A percentile compares a stretch with the other conserved stretches of the same genome.
phyloP scores from a whole-genome alignment of 2,329 filamentous ascomycete genomes.

The Cladophialophora chaetospira region DNA sequence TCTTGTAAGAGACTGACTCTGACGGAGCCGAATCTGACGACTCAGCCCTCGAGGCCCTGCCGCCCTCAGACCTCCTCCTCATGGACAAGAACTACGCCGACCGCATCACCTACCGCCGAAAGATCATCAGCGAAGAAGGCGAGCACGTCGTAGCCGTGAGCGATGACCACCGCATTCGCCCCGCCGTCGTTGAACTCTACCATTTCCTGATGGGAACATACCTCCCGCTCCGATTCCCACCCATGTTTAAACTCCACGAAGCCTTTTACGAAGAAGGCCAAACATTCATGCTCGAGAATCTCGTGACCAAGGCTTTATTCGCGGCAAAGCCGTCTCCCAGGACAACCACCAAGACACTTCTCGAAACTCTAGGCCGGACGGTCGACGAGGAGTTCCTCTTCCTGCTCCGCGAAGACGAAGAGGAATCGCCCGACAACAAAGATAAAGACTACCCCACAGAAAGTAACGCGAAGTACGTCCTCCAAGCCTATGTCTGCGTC shows the following conservation, averaged over 20 bases:
- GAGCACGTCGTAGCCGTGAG: conserved; percentile 45
- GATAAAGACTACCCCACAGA: conserved; percentile 6
- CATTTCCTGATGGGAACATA: conserved; percentile 56
- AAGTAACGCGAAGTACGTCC: conserved; percentile 49
- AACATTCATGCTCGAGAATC: conserved; percentile 47
- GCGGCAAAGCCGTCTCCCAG: conserved; percentile 40
- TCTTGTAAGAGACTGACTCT: conserved; percentile 24
- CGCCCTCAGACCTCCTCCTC: conserved; percentile 57
- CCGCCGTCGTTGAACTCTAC: conserved; percentile 60
- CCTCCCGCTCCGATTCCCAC: conserved; percentile 59
- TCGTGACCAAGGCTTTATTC: conserved; percentile 47
- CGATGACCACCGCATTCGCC: conserved; percentile 43
- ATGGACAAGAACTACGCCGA: conserved; percentile 62
- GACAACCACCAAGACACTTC: conserved; percentile 41
- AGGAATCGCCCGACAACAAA: conserved; percentile 12
- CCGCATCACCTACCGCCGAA: conserved; percentile 53
- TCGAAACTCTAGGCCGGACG: conserved; percentile 53
- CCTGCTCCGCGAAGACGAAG: conserved; percentile 51
- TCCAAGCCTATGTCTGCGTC: conserved; percentile 59
- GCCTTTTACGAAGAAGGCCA: conserved; percentile 34
- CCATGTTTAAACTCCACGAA: conserved; percentile 49
- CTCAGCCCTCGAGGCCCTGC: conserved; percentile 55
- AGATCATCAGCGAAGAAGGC: conserved; percentile 49
- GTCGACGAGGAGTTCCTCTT: conserved; percentile 64
- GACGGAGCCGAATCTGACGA: conserved; percentile 22